Conservation (phyloP, 352 stramenopile species). For the Globisporangium radiosum region DNA sequence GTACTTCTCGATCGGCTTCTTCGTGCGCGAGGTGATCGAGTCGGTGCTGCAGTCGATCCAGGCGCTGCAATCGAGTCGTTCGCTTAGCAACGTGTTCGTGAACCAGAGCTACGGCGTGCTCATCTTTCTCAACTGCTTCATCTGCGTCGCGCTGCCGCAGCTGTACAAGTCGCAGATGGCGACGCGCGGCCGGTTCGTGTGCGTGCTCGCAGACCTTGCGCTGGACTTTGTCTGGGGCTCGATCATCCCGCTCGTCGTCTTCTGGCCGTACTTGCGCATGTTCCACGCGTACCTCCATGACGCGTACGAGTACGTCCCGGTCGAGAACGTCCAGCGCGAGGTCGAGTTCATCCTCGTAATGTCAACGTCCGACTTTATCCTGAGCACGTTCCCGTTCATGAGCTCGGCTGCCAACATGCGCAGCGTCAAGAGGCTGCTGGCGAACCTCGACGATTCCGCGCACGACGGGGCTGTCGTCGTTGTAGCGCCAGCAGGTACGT, state of each 20-base stretch:
- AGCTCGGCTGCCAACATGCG: constrained; percentile 6
- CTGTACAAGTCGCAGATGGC: constrained; percentile 16
- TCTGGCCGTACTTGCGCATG: constrained; percentile 10
- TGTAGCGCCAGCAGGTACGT: not conserved
- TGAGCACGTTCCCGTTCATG: constrained; percentile 19
- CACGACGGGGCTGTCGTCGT: not conserved
- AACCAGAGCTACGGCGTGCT: constrained; percentile 23
- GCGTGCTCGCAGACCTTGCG: constrained; percentile 18
- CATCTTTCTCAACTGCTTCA: constrained; percentile 25
- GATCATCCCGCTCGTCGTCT: constrained; percentile 21
- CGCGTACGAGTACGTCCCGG: not conserved
- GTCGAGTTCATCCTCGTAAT: constrained; percentile 19
- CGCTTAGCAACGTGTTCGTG: constrained; percentile 23
- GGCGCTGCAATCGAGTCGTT: constrained; percentile 15
- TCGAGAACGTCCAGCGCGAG: constrained; percentile 11
- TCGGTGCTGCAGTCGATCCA: constrained; percentile 21
- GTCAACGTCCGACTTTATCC: constrained; percentile 11
- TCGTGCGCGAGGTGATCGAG: constrained; percentile 16
- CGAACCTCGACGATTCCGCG: not conserved
- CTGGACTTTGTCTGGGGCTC: constrained; percentile 28
- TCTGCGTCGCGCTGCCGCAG: constrained; percentile 20
- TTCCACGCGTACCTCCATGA: constrained; percentile 10
- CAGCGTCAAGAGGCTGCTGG: constrained; percentile 9
- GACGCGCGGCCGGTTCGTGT: constrained; percentile 17
- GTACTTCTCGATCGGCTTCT: constrained; percentile 12